These are phyloP conservation scores for Knufia fluminis DNA, from an alignment of 2,329 filamentous ascomycete species.

Conservation along the genomic window DNA sequence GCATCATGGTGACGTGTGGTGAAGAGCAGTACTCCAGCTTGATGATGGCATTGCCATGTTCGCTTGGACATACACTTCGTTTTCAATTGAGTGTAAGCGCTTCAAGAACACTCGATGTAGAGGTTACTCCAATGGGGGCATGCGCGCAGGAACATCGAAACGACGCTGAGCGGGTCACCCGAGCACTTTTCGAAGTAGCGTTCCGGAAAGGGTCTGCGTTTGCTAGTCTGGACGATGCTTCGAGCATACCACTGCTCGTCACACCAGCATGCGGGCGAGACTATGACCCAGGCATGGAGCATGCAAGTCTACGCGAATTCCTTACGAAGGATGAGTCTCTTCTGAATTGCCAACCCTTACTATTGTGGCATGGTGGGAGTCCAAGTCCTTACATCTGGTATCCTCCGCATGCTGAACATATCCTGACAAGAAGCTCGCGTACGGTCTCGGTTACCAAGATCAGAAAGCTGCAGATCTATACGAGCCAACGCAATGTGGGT, in stretches of 20 bases:
- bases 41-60: slow-evolving; percentile 14
- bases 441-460: neutral
- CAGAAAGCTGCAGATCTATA: slow-evolving; percentile 5
- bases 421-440: no score
- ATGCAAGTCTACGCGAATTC: neutral
- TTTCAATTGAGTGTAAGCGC: slow-evolving; percentile 11
- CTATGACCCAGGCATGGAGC: neutral
- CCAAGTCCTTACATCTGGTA: slow-evolving; percentile 1
- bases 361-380: neutral
- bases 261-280: neutral
- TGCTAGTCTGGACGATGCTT: slow-evolving; percentile 1
- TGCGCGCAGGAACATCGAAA: neutral
- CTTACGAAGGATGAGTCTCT: neutral
- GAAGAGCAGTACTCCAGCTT: slow-evolving; percentile 10
- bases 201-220: slow-evolving; percentile 5
- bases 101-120: slow-evolving; percentile 4
- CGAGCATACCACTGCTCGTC: neutral
- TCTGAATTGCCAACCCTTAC: neutral
- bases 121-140: neutral
- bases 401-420: neutral
- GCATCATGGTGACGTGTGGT: slow-evolving; percentile 9
- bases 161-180: neutral
- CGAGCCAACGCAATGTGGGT: neutral
- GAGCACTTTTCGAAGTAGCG: neutral
- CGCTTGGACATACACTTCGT: slow-evolving; percentile 4